phyloP scores from a whole-genome alignment of 208 protist species.

The Leptomonas pyrrhocoris region DNA sequence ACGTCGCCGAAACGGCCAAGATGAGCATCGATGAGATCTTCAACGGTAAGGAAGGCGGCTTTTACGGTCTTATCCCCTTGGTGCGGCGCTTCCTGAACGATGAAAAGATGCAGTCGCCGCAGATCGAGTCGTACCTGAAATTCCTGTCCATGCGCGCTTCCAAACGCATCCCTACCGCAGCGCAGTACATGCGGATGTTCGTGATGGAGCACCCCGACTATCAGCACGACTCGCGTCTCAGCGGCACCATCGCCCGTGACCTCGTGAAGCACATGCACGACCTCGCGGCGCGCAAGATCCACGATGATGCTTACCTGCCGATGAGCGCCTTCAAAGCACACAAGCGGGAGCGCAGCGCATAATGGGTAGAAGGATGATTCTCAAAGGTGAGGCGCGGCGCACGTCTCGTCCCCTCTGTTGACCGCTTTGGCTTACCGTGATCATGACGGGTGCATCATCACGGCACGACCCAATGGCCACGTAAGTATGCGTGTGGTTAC shows the following conservation, averaged over 20 bases:
- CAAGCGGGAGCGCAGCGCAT: slow-evolving; percentile 36
- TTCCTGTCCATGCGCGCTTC: slow-evolving; percentile 93
- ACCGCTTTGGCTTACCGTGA: too few relatives aligned
- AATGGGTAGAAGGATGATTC: background rate
- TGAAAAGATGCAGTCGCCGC: slow-evolving; percentile 55
- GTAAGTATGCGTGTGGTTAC: too few relatives aligned
- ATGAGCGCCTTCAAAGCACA: slow-evolving; percentile 40
- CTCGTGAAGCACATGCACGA: slow-evolving; percentile 70
- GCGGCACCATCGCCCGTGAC: slow-evolving; percentile 90
- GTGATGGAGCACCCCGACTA: slow-evolving; percentile 95
- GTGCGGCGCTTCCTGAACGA: slow-evolving; percentile 89
- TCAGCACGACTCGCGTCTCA: slow-evolving; percentile 95
- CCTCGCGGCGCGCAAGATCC: slow-evolving; percentile 45
- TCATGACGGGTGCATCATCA: too few relatives aligned
- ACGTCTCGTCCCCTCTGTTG: too few relatives aligned
- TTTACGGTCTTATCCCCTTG: slow-evolving; percentile 94
- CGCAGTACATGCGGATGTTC: slow-evolving; percentile 94
- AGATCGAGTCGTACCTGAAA: slow-evolving; percentile 89
- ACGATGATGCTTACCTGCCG: slow-evolving; percentile 65
- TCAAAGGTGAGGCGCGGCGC: too few relatives aligned
- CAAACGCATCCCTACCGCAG: slow-evolving; percentile 93
- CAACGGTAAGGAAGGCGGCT: slow-evolving; percentile 90
- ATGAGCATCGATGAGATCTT: slow-evolving; percentile 96
- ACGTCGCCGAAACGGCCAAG: slow-evolving; percentile 65
- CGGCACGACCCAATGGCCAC: too few relatives aligned